Percentiles rank a stretch among this genome's conserved stretches.
phyloP scores from a whole-genome alignment of 164 flowering plant species.

The Cinnamomum chago region DNA sequence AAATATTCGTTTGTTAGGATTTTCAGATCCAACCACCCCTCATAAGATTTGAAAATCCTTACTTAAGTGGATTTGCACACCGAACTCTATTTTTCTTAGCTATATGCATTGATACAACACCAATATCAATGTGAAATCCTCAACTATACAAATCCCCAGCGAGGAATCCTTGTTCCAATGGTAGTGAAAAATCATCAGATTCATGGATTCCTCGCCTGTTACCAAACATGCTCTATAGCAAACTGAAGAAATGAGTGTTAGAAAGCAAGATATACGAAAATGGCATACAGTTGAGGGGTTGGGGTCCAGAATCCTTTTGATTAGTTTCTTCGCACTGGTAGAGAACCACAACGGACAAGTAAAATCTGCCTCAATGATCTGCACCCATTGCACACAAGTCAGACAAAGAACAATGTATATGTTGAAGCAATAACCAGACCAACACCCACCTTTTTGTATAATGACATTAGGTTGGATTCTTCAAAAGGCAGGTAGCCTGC shows the following conservation, averaged over 20 bases:
- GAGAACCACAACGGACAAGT: slow-evolving; percentile 94
- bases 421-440: not conserved
- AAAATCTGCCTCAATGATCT: slow-evolving; percentile 88
- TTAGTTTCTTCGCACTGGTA: slow-evolving; percentile 81
- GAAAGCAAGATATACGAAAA: slow-evolving; percentile 1
- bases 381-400: slow-evolving; percentile 20
- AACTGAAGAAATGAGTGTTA: not conserved
- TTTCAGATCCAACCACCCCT: too few species aligned
- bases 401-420: not conserved
- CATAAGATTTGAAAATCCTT: too few species aligned
- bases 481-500: slow-evolving; percentile 97
- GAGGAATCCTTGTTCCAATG: too few species aligned
- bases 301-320: slow-evolving; percentile 83
- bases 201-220: too few species aligned
- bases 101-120: too few species aligned
- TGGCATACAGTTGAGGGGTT: slow-evolving; percentile 64
- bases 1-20: too few species aligned
- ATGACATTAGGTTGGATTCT: slow-evolving; percentile 70
- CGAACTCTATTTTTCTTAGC: too few species aligned
- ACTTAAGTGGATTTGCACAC: too few species aligned
- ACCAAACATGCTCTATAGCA: too few species aligned
- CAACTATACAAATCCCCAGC: too few species aligned
- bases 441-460: slow-evolving; percentile 74
- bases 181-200: too few species aligned
- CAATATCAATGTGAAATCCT: too few species aligned